Conservation (phyloP, 805 yeast genomes). For the Metschnikowia dekortorum region DNA sequence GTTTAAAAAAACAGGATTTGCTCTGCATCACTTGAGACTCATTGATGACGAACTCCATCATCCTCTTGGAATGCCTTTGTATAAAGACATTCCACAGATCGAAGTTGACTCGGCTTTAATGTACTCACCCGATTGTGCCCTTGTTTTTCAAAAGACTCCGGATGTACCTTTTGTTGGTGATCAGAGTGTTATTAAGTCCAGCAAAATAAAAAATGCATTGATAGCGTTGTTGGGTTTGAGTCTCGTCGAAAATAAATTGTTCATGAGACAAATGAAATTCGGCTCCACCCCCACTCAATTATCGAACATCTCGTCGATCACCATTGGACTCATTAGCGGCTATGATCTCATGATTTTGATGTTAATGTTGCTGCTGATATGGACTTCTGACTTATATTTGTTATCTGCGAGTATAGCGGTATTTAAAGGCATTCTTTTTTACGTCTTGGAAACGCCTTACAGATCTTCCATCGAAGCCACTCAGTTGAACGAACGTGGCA, state of each 20-base stretch:
- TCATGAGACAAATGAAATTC: conserved; percentile 65
- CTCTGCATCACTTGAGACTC: conserved; percentile 47
- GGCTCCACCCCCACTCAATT: conserved; percentile 78
- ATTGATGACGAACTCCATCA: conserved; percentile 68
- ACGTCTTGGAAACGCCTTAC: conserved; percentile 72
- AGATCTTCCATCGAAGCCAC: conserved; percentile 61
- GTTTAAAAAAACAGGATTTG: conserved; percentile 54
- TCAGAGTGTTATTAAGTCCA: conserved; percentile 46
- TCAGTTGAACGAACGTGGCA: conserved; percentile 67
- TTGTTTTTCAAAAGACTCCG: conserved; percentile 34
- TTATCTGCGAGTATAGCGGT: conserved; percentile 69
- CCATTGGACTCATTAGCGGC: conserved; percentile 58
- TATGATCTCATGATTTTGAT: conserved; percentile 72
- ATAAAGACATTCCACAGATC: conserved; percentile 49
- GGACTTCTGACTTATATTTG: conserved; percentile 52
- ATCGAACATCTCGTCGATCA: conserved; percentile 53
- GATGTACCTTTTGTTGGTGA: conserved; percentile 42
- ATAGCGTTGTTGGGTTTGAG: conserved; percentile 44
- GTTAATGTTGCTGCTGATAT: conserved; percentile 51
- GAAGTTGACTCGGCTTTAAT: conserved; percentile 52
- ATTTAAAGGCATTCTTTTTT: conserved; percentile 62
- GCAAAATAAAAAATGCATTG: conserved; percentile 39
- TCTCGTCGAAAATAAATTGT: conserved; percentile 47
- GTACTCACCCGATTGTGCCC: conserved; percentile 89
- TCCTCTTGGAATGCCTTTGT: conserved; percentile 79